phyloP scores from a whole-genome alignment of 78 protist species.

The Dictyostelium capitatum region DNA sequence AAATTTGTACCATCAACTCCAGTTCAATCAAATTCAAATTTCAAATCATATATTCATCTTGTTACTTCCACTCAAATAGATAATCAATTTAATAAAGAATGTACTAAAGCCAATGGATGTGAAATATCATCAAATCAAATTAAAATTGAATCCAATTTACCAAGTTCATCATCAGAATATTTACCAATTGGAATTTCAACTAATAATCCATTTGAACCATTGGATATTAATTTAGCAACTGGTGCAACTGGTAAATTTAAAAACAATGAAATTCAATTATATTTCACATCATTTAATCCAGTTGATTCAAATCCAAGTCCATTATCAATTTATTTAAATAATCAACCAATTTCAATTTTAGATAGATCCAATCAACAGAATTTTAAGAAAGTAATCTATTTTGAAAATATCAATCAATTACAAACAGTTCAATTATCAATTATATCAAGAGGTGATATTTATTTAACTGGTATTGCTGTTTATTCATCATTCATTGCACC shows the following conservation, averaged over 20 bases:
- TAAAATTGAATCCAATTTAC: background rate
- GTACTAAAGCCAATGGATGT: no score
- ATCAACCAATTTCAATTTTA: background rate
- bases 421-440: background rate
- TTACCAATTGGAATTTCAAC: background rate
- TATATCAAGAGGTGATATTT: background rate
- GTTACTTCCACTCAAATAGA: no score
- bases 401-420: no score
- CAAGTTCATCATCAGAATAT: background rate
- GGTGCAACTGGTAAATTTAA: no score
- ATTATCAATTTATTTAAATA: background rate
- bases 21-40: no score
- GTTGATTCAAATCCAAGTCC: slow-evolving; percentile 4
- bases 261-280: background rate
- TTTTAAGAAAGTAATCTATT: no score
- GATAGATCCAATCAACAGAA: background rate
- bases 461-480: background rate
- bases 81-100: background rate
- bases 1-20: no score
- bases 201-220: background rate
- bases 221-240: background rate
- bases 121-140: background rate
- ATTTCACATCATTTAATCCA: background rate
- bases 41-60: no score
- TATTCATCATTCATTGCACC: background rate